A percentile compares a stretch with the other conserved stretches of the same genome.
phyloP scores from a whole-genome alignment of 176 grass and related monocot genomes.

The Paspalum vaginatum region DNA sequence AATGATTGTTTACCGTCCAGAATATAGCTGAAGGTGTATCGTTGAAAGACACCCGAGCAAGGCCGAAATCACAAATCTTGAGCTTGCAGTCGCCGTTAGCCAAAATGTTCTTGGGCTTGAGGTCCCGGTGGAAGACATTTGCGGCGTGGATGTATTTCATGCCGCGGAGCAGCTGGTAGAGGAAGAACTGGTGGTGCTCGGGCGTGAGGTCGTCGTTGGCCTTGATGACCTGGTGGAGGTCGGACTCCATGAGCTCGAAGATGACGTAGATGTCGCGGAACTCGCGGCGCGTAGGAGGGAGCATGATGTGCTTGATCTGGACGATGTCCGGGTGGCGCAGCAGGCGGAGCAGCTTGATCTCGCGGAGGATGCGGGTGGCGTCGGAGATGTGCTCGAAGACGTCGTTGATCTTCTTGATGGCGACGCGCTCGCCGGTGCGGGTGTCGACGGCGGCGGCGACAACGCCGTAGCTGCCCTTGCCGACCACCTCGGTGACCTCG shows the following conservation, averaged over 20 bases:
- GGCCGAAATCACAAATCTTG: slow-evolving; percentile 85
- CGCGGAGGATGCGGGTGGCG: slow-evolving; percentile 77
- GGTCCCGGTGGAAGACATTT: slow-evolving; percentile 83
- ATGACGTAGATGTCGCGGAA: slow-evolving; percentile 78
- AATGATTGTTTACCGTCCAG: slow-evolving; percentile 64
- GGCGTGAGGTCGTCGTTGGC: slow-evolving; percentile 72
- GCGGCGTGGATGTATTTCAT: slow-evolving; percentile 79
- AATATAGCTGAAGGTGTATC: slow-evolving; percentile 83
- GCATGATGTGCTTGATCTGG: slow-evolving; percentile 88
- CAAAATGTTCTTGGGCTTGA: slow-evolving; percentile 85
- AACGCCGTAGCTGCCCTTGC: slow-evolving; percentile 83
- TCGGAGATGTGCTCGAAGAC: slow-evolving; percentile 88
- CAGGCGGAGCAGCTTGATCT: slow-evolving; percentile 82
- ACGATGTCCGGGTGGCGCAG: slow-evolving; percentile 80
- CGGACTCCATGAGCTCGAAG: slow-evolving; percentile 89
- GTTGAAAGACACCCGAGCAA: slow-evolving; percentile 79
- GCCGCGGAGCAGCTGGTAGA: slow-evolving; percentile 80
- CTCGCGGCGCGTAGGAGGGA: slow-evolving; percentile 67
- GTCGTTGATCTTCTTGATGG: slow-evolving; percentile 84
- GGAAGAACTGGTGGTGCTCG: slow-evolving; percentile 78
- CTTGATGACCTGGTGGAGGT: slow-evolving; percentile 86
- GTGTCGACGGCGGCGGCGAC: slow-evolving; percentile 70
- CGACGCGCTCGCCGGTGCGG: slow-evolving; percentile 63
- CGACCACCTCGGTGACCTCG: slow-evolving; percentile 68
- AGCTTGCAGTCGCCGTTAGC: slow-evolving; percentile 81